Conservation (phyloP, 2,329 filamentous ascomycete genomes). For the Leptodontidium sp. region DNA sequence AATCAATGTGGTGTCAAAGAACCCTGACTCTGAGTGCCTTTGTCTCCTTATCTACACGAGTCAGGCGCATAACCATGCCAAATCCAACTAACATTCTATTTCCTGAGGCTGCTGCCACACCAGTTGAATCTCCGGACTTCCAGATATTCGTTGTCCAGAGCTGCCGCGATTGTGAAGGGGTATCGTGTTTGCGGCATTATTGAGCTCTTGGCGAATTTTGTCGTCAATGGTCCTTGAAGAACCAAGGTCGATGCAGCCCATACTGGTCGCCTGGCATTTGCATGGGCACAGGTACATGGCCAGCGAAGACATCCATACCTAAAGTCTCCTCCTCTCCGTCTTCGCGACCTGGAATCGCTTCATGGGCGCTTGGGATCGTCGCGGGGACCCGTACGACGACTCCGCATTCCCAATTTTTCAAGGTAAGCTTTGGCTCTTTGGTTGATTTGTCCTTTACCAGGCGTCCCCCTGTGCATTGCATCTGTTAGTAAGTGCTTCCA, state of each 20-base stretch:
- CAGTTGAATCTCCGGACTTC: background rate
- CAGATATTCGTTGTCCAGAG: background rate
- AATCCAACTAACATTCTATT: background rate
- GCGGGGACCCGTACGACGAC: constrained; percentile 72
- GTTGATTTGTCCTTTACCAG: constrained; percentile 74
- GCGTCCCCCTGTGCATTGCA: constrained; percentile 68
- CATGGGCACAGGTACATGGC: constrained; percentile 70
- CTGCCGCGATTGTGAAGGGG: background rate
- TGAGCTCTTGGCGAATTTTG: background rate
- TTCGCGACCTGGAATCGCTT: constrained; percentile 13
- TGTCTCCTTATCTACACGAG: constrained; percentile 14
- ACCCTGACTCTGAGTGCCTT: background rate
- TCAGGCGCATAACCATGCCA: background rate
- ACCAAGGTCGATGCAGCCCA: constrained; percentile 44
- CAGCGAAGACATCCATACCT: constrained; percentile 57
- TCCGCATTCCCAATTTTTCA: constrained; percentile 96
- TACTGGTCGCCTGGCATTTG: constrained; percentile 59
- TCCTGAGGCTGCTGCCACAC: background rate
- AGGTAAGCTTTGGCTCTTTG: constrained; percentile 77
- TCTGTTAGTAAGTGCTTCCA: constrained; percentile 11
- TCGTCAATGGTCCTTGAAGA: constrained; percentile 31
- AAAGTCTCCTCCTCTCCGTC: constrained; percentile 17
- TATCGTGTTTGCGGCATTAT: background rate
- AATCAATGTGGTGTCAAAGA: background rate
- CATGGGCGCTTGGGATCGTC: constrained; percentile 1